Base-by-base conservation (phyloP, 306 rosid species). In the Betula pendula region DNA sequence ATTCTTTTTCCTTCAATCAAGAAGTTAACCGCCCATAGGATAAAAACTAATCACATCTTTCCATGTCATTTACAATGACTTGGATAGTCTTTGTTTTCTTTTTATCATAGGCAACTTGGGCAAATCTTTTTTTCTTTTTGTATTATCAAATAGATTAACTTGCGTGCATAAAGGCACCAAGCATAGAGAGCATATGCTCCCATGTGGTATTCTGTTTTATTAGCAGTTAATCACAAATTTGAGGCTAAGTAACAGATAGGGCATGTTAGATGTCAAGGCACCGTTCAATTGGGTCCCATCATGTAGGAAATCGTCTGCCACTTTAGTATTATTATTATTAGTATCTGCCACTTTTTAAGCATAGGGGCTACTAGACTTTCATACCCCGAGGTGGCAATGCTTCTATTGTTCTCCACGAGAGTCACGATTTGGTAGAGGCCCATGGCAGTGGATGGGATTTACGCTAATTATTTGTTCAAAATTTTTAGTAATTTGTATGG, bases 371-470 rank as follows among this genome's bases (percentile, higher is more conserved):
- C 62, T 50, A 42, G 25, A 49, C 35, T 0, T 22, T 68, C 66
- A 13, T 27, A 58, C 16, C 66, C 2, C 66, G 66, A 58, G 66
- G 66, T 5, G 8, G 29, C 45, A 31, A 6, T 48, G 16, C 56
- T 33, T 38, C 72, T 50, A 31, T n/a, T n/a, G n/a, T n/a, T n/a
- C n/a, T n/a, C n/a, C 83, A 75, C 63, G 86, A 75, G 86, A 79
- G 68, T 78, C 77, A 52, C 49, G 80, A n/a, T n/a, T n/a, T n/a
- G n/a, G n/a, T n/a, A n/a, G n/a, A n/a, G n/a, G n/a, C n/a, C n/a
- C n/a, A n/a, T n/a, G n/a, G n/a, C n/a, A n/a, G n/a, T n/a, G n/a
- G n/a, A n/a, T n/a, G n/a, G n/a, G n/a, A n/a, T n/a, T n/a, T n/a
- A n/a, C n/a, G n/a, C n/a, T n/a, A n/a, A n/a, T n/a, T n/a, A n/a